Evolutionary conservation across 2,329 filamentous ascomycete species (phyloP).

Genomic region (Sphaerulina vaccinii): DNA sequence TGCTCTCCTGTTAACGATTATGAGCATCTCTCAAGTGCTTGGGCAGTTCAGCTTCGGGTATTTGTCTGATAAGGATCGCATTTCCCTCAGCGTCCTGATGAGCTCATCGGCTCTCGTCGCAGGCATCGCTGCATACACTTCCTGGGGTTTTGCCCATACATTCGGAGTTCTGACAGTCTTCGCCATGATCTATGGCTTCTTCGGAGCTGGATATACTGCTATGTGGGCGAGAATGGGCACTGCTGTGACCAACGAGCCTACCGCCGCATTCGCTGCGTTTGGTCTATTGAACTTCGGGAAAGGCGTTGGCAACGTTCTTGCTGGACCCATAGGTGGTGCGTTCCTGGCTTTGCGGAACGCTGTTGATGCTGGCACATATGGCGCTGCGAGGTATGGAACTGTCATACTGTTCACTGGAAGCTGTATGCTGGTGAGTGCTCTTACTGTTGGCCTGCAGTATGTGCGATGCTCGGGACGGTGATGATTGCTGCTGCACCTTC

Average conservation of each 20-base stretch:
- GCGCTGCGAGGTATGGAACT: slow-evolving; percentile 17
- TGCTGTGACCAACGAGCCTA: slow-evolving; percentile 25
- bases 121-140: slow-evolving; percentile 43
- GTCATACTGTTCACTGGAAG: slow-evolving; percentile 29
- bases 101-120: slow-evolving; percentile 44
- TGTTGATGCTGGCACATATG: slow-evolving; percentile 16
- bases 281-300: slow-evolving; percentile 31
- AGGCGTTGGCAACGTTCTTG: slow-evolving; percentile 31
- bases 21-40: slow-evolving; percentile 40
- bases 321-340: slow-evolving; percentile 30
- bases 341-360: slow-evolving; percentile 9
- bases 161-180: slow-evolving; percentile 42
- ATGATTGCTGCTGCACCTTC: too few relatives aligned
- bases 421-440: slow-evolving; percentile 23
- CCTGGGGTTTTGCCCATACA: slow-evolving; percentile 49
- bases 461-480: slow-evolving; percentile 3
- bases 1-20: slow-evolving; percentile 38
- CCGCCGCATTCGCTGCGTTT: slow-evolving; percentile 26
- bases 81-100: slow-evolving; percentile 30
- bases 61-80: slow-evolving; percentile 40
- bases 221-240: slow-evolving; percentile 32
- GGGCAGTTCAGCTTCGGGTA: slow-evolving; percentile 40
- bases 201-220: slow-evolving; percentile 45
- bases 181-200: slow-evolving; percentile 46
- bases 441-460: slow-evolving; percentile 4